phyloP scores from a whole-genome alignment of 768 basidiomycete species.

The Phlebiopsis gigantea region DNA sequence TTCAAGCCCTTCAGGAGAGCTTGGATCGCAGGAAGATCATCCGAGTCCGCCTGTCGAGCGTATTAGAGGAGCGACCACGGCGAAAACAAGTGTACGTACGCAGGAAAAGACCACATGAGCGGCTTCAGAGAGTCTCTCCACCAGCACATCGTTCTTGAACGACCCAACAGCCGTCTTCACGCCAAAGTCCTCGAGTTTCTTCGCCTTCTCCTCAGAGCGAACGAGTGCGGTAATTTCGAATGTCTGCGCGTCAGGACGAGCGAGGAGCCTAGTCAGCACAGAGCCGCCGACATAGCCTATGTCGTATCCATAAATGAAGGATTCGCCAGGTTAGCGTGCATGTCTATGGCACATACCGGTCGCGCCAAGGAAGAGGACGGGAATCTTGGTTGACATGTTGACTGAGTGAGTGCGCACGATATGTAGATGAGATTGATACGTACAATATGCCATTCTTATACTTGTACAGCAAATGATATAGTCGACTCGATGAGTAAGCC shows the following conservation, averaged over 20 bases:
- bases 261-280: slow-evolving; percentile 41
- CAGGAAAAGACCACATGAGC: slow-evolving; percentile 33
- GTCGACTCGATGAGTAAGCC: no score
- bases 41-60: slow-evolving; percentile 35
- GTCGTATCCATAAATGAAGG: neutral
- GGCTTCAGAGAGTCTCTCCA: slow-evolving; percentile 34
- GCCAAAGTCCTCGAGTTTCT: slow-evolving; percentile 18
- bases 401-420: no score
- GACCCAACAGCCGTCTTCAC: slow-evolving; percentile 19
- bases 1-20: slow-evolving; percentile 50
- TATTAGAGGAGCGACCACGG: neutral
- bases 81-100: slow-evolving; percentile 1
- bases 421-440: no score
- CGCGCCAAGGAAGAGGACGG: slow-evolving; percentile 8
- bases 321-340: no score
- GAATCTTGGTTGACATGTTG: neutral
- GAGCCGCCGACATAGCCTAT: slow-evolving; percentile 55
- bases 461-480: no score
- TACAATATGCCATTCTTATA: no score
- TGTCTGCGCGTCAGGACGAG: slow-evolving; percentile 34
- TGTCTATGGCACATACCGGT: slow-evolving; percentile 1
- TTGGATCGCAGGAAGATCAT: slow-evolving; percentile 37
- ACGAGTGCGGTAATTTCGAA: slow-evolving; percentile 45
- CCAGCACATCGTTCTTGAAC: slow-evolving; percentile 28
- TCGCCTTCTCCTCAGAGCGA: slow-evolving; percentile 35